Evolutionary conservation across 2,329 filamentous ascomycete species (phyloP), one percentile per base, ranked within the genome.

Genomic region (Nigrospora sphaerica): DNA sequence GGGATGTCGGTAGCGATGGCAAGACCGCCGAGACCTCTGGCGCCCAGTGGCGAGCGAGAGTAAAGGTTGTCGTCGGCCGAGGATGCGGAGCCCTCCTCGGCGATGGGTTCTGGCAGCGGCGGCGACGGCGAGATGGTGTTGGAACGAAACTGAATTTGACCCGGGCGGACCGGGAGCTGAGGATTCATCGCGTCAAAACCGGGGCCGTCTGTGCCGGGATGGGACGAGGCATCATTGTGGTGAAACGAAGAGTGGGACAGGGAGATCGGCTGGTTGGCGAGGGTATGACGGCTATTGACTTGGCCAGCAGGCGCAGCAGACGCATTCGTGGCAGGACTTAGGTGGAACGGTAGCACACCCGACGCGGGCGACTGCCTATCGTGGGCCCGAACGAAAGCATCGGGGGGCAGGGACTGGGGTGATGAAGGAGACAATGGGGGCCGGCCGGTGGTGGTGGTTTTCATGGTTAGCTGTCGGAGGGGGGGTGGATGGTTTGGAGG

Each of bases 111-210:
- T 32, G 54, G 54, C 40, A 59, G 38, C 19, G 59, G 57, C 35
- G 62, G 62, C 41, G 67, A 68, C 37, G 68, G 66, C 19, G 67
- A 63, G 54, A 64, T 68, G 13, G 64, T 69, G 49, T 64, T 64
- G 39, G 66, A 62, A 45, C 61, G 56, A 50, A 71, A 70, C 49
- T 59, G 58, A 35, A 62, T 55, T 42, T 58, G 59, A 17, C 45
- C 52, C 49, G 54, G 52, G 40, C 54, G 54, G 18, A 50, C 40
- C 14, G 51, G 44, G 36, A 52, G 43, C 44, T 42, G 56, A 28
- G 52, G 51, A 44, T 13, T 54, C 47, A 49, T 46, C 42, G 55
- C 45, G 46, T 36, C 42, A 34, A 28, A 41, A 39, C 32, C 42
- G 19, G 34, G 49, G 34, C 45, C 46, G 23, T 52, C 44, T 18